Evolutionary conservation across 2,329 filamentous ascomycete genomes (phyloP), one percentile per base, ranked within the genome.

Genomic region (Sclerotinia borealis): DNA sequence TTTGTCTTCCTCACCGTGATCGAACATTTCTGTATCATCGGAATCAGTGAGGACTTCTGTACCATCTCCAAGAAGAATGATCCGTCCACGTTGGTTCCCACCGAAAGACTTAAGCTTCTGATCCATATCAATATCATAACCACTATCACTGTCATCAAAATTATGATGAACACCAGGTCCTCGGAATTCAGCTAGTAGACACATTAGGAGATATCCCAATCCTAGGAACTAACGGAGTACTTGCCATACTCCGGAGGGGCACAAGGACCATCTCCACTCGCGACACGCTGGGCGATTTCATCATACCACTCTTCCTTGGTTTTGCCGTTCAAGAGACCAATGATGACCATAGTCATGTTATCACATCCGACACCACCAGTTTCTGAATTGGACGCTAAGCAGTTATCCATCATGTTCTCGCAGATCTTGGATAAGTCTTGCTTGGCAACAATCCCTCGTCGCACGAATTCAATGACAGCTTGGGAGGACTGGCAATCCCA

Each of bases 391-490:
- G 93, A 96, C 47, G 95, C 93, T 69, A 99, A 83, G 76, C 95
- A 99, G 81, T 98, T 99, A 81, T 99, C 93, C 95, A 99, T 99
- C 92, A 99, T 96, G 80, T 99, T 99, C 79, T 99, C 95, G 77
- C 93, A 98, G 73, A 99, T 98, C 76, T 91, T 90, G 63, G 93
- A 87, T 59, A 99, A 85, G 56, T 96, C 90, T 79, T 99, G 95
- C 81, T 96, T 96, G 59, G 93, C 93, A 56, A 92, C 93, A 76
- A 99, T 96, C 63, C 95, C 95, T 75, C 95, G 89, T 76, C 95
- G 86, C 68, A 98, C 95, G 75, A 99, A 99, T 78, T 99, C 95
- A 70, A 98, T 81, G 39, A 99, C 95, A 45, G 93, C 91, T 80
- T 99, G 95, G 51, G 95, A 99, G 63, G 95, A 97, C 77, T 98